phyloP scores from a whole-genome alignment of 2,329 filamentous ascomycete species.

The Cladophialophora yegresii region DNA sequence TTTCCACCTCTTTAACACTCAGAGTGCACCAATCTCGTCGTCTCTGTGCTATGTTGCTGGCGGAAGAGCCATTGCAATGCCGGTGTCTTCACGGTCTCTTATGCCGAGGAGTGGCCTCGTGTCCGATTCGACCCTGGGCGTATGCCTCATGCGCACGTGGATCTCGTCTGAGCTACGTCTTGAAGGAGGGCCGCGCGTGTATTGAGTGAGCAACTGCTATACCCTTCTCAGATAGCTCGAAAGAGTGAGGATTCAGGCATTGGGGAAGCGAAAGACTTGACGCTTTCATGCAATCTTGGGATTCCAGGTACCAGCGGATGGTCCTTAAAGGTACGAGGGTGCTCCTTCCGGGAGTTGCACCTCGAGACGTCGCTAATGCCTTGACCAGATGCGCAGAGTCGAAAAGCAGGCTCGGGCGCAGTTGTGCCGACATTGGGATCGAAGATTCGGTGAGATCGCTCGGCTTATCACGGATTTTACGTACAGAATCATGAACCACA shows the following conservation, averaged over 20 bases:
- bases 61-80: neutral
- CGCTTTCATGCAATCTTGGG: neutral
- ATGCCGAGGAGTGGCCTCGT: neutral
- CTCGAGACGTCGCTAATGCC: neutral
- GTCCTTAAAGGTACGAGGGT: neutral
- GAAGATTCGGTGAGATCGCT: constrained; percentile 6
- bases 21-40: constrained; percentile 17
- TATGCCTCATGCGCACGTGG: neutral
- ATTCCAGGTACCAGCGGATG: neutral
- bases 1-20: constrained; percentile 6
- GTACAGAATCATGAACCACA: constrained; percentile 21
- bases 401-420: constrained; percentile 8
- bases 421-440: neutral
- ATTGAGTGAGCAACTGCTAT: neutral
- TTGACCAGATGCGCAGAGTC: neutral
- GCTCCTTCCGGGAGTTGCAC: neutral
- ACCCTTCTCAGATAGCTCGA: neutral
- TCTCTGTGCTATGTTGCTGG: constrained; percentile 11
- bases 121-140: neutral
- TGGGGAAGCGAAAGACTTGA: neutral
- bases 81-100: neutral
- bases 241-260: neutral
- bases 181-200: neutral
- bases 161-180: neutral
- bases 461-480: constrained; percentile 20